Percentiles rank a stretch among this genome's conserved stretches.
These are phyloP conservation scores for Trichosanthes cucumerina DNA, from an alignment of 306 rosid species.

Conservation along the genomic window DNA sequence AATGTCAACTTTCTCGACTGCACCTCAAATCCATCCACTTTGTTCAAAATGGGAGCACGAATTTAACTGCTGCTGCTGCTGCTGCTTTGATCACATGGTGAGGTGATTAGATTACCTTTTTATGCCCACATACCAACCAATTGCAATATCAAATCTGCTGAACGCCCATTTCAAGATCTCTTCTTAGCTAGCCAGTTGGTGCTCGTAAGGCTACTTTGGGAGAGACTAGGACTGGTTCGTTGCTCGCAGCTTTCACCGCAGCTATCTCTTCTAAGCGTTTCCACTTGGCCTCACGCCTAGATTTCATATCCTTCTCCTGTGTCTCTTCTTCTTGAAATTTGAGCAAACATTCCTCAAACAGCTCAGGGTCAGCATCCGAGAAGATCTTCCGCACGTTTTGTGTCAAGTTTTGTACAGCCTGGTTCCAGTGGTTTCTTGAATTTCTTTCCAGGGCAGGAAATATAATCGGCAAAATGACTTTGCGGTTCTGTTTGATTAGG, in stretches of 20 bases:
- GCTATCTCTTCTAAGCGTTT: conserved; percentile 85
- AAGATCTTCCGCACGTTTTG: conserved; percentile 77
- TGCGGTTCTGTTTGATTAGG: conserved; percentile 73
- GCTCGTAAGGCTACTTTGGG: conserved; percentile 35
- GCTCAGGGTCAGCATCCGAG: conserved; percentile 57
- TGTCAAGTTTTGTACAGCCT: conserved; percentile 86
- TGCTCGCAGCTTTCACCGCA: conserved; percentile 55
- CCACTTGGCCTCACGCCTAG: conserved; percentile 63
- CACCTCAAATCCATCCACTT: background rate
- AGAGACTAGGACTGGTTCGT: conserved; percentile 69
- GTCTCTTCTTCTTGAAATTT: conserved; percentile 68
- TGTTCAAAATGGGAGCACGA: background rate
- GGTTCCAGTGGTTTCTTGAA: conserved; percentile 79
- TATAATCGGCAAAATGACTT: conserved; percentile 63
- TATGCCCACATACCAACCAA: conserved; percentile 6
- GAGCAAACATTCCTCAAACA: conserved; percentile 64
- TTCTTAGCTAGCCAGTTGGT: conserved; percentile 39
- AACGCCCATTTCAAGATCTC: background rate
- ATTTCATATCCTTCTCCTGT: conserved; percentile 33
- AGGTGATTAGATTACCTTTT: conserved; percentile 5
- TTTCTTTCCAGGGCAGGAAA: conserved; percentile 79
- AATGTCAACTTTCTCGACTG: background rate
- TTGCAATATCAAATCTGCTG: conserved; percentile 11
- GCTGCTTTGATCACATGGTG: conserved; percentile 1
- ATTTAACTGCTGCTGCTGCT: background rate